Percentiles rank a stretch among this genome's conserved stretches.
Conservation (phyloP, 441 rosid species). For the Pelargonium myrrhifolium region DNA sequence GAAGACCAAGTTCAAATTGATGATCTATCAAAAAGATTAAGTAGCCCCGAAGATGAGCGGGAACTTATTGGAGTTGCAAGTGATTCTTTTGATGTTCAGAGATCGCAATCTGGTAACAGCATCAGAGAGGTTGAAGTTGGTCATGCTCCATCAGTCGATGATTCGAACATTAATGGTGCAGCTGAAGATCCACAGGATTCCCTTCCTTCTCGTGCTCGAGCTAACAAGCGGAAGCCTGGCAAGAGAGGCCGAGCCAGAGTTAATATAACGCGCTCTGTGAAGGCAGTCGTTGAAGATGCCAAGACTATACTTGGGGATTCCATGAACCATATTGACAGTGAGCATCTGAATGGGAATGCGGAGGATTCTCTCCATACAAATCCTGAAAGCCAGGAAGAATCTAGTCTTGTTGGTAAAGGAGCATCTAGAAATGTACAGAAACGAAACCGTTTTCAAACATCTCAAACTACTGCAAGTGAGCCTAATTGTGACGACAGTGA, state of each 20-base stretch:
- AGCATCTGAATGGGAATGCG: constrained; percentile 31
- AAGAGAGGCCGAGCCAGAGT: constrained; percentile 47
- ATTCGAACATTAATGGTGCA: constrained; percentile 33
- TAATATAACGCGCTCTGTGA: constrained; percentile 62
- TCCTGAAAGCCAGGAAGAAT: constrained; percentile 49
- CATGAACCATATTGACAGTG: constrained; percentile 34
- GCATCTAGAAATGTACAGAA: constrained; percentile 48
- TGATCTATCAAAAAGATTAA: constrained; percentile 33
- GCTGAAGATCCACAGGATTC: constrained; percentile 38
- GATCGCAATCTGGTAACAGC: constrained; percentile 37
- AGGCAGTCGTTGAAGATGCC: constrained; percentile 73
- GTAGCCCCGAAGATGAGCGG: constrained; percentile 27
- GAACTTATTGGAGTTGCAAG: constrained; percentile 40
- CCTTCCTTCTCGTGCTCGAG: constrained; percentile 39
- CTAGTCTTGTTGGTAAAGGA: constrained; percentile 41
- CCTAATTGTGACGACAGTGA: constrained; percentile 61
- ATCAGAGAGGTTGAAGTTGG: constrained; percentile 36
- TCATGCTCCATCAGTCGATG: constrained; percentile 33
- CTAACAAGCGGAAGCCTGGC: constrained; percentile 24
- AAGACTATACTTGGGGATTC: constrained; percentile 61
- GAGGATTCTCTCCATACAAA: constrained; percentile 45
- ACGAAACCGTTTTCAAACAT: constrained; percentile 46
- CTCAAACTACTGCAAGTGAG: constrained; percentile 49
- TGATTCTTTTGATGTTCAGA: constrained; percentile 37
- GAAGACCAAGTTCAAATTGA: constrained; percentile 27